phyloP scores from a whole-genome alignment of 306 rosid species.

The Prunus mongolica region DNA sequence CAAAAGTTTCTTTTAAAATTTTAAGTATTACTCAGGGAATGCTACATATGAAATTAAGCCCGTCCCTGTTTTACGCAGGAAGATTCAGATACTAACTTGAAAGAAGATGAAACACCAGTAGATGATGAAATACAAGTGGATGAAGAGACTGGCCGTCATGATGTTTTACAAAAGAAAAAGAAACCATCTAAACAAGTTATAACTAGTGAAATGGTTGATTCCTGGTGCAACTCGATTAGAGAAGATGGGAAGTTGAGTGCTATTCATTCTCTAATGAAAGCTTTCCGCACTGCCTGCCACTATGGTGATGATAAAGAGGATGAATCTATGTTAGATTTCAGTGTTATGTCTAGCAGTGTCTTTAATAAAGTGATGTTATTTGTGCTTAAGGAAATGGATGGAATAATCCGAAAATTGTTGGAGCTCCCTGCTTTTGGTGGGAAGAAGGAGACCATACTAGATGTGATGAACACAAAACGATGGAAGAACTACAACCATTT shows the following conservation, averaged over 20 bases:
- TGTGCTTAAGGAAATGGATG: slow-evolving; percentile 85
- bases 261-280: slow-evolving; percentile 66
- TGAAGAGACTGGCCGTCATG: slow-evolving; percentile 29
- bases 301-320: slow-evolving; percentile 78
- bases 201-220: slow-evolving; percentile 73
- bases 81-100: slow-evolving; percentile 46
- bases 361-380: slow-evolving; percentile 85
- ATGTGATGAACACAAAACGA: slow-evolving; percentile 57
- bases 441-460: slow-evolving; percentile 67
- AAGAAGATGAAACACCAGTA: slow-evolving; percentile 41
- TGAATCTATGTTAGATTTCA: slow-evolving; percentile 49
- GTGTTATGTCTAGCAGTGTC: slow-evolving; percentile 74
- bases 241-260: slow-evolving; percentile 64
- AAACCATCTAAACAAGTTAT: slow-evolving; percentile 45
- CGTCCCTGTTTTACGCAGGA: slow-evolving; percentile 47
- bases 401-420: slow-evolving; percentile 67
- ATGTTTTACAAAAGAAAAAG: slow-evolving; percentile 34
- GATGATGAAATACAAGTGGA: slow-evolving; percentile 27
- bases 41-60: not conserved
- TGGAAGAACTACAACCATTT: slow-evolving; percentile 73
- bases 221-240: slow-evolving; percentile 56
- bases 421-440: slow-evolving; percentile 84
- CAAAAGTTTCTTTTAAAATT: not conserved
- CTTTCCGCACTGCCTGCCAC: slow-evolving; percentile 89
- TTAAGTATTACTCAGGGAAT: not conserved